Percentiles rank a stretch among this genome's conserved stretches.
Evolutionary conservation across 257 asterid genomes (phyloP).

Genomic region (Echites panduratus): DNA sequence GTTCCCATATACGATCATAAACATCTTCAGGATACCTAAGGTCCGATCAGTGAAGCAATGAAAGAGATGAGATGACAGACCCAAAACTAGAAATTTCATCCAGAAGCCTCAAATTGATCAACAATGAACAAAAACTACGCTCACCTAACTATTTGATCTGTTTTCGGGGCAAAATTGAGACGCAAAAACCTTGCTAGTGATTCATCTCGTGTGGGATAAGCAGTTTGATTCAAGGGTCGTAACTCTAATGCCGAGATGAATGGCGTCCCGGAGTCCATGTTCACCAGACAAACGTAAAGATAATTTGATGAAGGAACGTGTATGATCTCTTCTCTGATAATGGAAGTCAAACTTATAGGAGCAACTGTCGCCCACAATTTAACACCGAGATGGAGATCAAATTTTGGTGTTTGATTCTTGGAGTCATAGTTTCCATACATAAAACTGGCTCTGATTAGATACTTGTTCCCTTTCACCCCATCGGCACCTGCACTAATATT

Average conservation of each 20-base stretch:
- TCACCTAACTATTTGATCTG: neutral
- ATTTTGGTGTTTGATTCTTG: constrained; percentile 20
- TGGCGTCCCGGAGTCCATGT: constrained; percentile 27
- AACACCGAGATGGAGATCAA: constrained; percentile 38
- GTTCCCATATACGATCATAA: constrained; percentile 31
- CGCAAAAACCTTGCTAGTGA: constrained; percentile 14
- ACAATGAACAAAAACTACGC: neutral
- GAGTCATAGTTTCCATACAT: constrained; percentile 32
- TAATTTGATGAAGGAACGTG: constrained; percentile 26
- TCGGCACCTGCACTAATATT: constrained; percentile 5
- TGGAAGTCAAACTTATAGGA: neutral
- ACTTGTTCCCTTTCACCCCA: constrained; percentile 9
- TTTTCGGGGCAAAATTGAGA: constrained; percentile 6
- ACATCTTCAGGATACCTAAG: constrained; percentile 26
- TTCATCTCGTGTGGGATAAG: constrained; percentile 6
- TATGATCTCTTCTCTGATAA: constrained; percentile 16
- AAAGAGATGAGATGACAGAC: neutral
- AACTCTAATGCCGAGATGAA: constrained; percentile 32
- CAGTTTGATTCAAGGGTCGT: constrained; percentile 7
- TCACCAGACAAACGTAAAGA: constrained; percentile 30
- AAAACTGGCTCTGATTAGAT: constrained; percentile 28
- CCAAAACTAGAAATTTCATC: neutral
- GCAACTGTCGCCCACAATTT: constrained; percentile 23
- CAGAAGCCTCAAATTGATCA: neutral
- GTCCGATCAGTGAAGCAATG: neutral